Evolutionary conservation across 805 yeast genomes (phyloP), one percentile per base, ranked within the genome.

Genomic region (Kodamaea restingae): DNA sequence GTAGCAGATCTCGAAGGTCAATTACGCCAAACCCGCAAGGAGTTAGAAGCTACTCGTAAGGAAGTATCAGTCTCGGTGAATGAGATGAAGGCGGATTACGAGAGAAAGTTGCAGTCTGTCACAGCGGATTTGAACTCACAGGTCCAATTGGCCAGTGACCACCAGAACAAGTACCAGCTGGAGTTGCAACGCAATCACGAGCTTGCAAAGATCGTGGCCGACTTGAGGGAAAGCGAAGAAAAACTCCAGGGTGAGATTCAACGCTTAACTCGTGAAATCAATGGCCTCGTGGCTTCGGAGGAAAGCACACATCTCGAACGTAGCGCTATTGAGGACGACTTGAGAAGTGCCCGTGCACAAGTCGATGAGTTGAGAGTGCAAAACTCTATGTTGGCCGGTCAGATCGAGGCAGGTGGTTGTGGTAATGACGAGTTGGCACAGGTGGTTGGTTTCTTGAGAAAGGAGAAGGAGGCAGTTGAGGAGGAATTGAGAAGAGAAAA

Each of bases 391-490:
- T 63, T 87, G 12, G 72, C 81, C 43, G 80, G 79, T 46, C 93
- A 86, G 56, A 58, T 88, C 18, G 41, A 32, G 18, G 39, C 41
- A 8, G 20, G 15, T 2, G 40, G 36, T 6, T 28, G 47, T 7
- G 43, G 29, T 7, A 46, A 35, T 5, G 46, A 38, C 10, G 67
- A 61, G 21, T 43, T 63, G 35, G 58, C 58, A 36, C 80, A 81
- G 45, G 71, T 87, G 18, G 62, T 88, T 25, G 55, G 70, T 1
- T 80, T 74, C 50, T 63, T 88, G 41, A 80, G 90, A 33, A 78
- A 82, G 44, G 95, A 86, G 48, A 84, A 81, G 51, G 95, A 88
- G 45, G 67, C 81, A 4, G 69, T 80, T 1, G 81, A 78, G 35
- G 72, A 79, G 7, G 84, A 80, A 49, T 63, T 30, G 32, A 28